These are phyloP conservation scores for Sphagnum fallax DNA, from an alignment of 228 moss, liverwort and hornwort species.

Conservation along the genomic window DNA sequence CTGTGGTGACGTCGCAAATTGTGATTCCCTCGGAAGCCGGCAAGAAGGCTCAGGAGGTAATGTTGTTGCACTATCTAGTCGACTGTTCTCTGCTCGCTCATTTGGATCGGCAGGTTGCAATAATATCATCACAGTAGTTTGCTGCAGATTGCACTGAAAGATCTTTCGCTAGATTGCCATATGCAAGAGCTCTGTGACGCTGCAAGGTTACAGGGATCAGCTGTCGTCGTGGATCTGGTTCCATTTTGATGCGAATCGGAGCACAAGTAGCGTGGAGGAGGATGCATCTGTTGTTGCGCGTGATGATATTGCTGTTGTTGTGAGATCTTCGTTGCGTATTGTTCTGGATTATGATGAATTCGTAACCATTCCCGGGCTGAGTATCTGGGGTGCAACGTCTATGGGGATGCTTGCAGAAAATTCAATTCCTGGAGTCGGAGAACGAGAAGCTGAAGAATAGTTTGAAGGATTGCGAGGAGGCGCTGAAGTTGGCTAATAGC, in stretches of 20 bases:
- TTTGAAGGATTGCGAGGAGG: conserved; percentile 19
- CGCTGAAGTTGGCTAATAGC: conserved; percentile 15
- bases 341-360: no score
- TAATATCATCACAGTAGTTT: no score
- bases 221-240: conserved; percentile 13
- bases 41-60: neutral
- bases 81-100: no score
- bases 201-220: conserved; percentile 11
- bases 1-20: neutral
- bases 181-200: no score
- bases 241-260: conserved; percentile 13
- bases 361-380: no score
- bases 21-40: neutral
- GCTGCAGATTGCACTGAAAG: no score
- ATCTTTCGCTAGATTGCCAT: no score
- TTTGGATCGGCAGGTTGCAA: no score
- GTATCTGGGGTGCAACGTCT: no score
- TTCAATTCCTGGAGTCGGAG: conserved; percentile 19
- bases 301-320: no score
- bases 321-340: no score
- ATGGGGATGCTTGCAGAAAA: conserved; percentile 9
- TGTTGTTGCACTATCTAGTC: no score
- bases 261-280: conserved; percentile 20
- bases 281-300: neutral
- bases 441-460: conserved; percentile 10